Evolutionary conservation across 1,139 yeast species (phyloP).

Genomic region (Hemisphaericaspora xylofermentans): DNA sequence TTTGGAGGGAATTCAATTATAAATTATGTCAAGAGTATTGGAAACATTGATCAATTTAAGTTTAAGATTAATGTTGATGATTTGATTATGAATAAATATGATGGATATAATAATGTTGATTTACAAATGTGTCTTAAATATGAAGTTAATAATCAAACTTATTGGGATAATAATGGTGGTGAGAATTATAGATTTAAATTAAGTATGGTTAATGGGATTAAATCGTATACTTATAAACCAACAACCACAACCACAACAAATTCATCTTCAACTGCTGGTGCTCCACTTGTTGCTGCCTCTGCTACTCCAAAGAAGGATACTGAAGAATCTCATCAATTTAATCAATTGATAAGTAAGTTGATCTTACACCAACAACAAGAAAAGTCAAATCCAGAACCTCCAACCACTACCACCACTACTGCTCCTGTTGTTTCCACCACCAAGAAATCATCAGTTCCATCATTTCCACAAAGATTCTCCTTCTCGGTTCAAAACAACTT

Average conservation of each 20-base stretch:
- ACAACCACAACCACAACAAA: constrained; percentile 1
- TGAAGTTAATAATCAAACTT: constrained; percentile 21
- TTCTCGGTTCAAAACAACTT: constrained; percentile 12
- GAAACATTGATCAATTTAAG: constrained; percentile 32
- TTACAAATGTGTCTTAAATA: constrained; percentile 30
- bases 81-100: constrained; percentile 13
- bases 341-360: constrained; percentile 21
- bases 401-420: not conserved
- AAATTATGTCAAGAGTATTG: constrained; percentile 26
- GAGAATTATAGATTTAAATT: constrained; percentile 30
- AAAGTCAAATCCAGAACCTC: constrained; percentile 1
- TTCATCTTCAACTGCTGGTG: not conserved
- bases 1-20: constrained; percentile 24
- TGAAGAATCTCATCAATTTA: constrained; percentile 22
- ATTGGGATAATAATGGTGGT: constrained; percentile 38
- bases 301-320: constrained; percentile 1
- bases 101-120: constrained; percentile 10
- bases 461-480: constrained; percentile 6
- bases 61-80: constrained; percentile 35
- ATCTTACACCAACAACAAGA: constrained; percentile 11
- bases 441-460: not conserved
- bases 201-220: constrained; percentile 15
- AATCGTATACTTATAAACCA: constrained; percentile 13
- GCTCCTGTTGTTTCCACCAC: not conserved
- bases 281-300: not conserved